Evolutionary conservation across 495 filamentous ascomycete genomes (phyloP).

Genomic region (Echria macrotheca): DNA sequence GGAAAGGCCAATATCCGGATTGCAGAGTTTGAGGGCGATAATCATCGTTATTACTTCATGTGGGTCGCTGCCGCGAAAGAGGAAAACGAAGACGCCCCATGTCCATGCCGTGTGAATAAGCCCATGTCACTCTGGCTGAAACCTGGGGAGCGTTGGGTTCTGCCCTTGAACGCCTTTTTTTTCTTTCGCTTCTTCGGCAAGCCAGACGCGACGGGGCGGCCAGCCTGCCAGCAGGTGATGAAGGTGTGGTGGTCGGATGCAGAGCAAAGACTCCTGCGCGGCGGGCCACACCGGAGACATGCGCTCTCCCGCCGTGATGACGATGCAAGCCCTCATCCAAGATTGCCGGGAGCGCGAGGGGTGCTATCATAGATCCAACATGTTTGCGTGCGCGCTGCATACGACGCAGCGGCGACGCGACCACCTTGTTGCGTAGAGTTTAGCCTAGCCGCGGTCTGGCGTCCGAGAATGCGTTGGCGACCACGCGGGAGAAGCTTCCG

Average conservation of each 20-base stretch:
- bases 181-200: not conserved
- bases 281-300: constrained; percentile 1
- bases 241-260: not conserved
- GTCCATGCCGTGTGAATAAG: constrained; percentile 7
- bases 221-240: not conserved
- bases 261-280: constrained; percentile 5
- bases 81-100: not conserved
- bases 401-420: not conserved
- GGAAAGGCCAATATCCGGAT: constrained; percentile 9
- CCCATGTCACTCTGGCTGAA: constrained; percentile 9
- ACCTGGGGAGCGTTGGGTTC: no score
- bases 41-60: not conserved
- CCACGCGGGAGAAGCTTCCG: constrained; percentile 24
- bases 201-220: constrained; percentile 1
- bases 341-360: constrained; percentile 5
- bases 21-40: not conserved
- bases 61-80: constrained; percentile 4
- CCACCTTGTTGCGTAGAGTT: constrained; percentile 4
- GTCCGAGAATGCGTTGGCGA: constrained; percentile 2
- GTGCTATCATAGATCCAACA: not conserved
- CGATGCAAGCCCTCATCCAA: not conserved
- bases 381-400: not conserved
- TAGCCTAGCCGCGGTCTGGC: constrained; percentile 9
- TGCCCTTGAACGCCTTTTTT: no score
- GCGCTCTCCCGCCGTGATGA: constrained; percentile 2